Evolutionary conservation across 257 asterid species (phyloP).

Genomic region (Lantana camara): DNA sequence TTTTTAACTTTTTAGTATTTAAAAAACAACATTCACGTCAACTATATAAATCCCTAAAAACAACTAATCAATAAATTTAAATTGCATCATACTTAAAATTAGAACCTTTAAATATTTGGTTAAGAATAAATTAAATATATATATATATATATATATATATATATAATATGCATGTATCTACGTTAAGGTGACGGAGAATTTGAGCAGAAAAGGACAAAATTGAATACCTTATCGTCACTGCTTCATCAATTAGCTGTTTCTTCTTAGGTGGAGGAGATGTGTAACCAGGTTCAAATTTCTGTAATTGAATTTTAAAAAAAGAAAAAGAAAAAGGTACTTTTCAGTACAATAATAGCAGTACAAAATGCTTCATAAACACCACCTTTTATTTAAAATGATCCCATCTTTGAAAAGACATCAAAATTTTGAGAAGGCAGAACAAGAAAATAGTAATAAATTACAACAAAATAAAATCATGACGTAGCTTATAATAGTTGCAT

Average conservation of each 20-base stretch:
- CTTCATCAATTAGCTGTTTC: constrained; percentile 39
- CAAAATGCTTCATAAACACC: neutral
- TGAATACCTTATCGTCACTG: constrained; percentile 65
- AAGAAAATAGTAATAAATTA: constrained; percentile 8
- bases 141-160: too few species aligned
- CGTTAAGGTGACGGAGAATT: constrained; percentile 6
- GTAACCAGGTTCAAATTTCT: constrained; percentile 91
- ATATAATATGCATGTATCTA: neutral
- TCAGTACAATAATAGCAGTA: constrained; percentile 17
- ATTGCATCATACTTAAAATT: too few species aligned
- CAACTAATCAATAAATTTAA: too few species aligned
- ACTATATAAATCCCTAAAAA: too few species aligned
- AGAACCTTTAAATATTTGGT: too few species aligned
- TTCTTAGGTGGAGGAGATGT: constrained; percentile 57
- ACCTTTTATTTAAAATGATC: neutral
- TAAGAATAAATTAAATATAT: too few species aligned
- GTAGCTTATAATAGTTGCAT: neutral
- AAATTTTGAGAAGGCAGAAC: constrained; percentile 4
- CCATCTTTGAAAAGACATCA: constrained; percentile 23
- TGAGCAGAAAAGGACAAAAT: neutral
- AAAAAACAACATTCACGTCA: too few species aligned
- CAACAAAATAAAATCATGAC: constrained; percentile 23
- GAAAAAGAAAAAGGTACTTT: neutral
- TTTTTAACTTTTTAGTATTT: too few species aligned
- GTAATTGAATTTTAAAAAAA: constrained; percentile 24